Base-by-base conservation (phyloP, 768 basidiomycete species). In the Tubosaeta brunneosetosa region DNA sequence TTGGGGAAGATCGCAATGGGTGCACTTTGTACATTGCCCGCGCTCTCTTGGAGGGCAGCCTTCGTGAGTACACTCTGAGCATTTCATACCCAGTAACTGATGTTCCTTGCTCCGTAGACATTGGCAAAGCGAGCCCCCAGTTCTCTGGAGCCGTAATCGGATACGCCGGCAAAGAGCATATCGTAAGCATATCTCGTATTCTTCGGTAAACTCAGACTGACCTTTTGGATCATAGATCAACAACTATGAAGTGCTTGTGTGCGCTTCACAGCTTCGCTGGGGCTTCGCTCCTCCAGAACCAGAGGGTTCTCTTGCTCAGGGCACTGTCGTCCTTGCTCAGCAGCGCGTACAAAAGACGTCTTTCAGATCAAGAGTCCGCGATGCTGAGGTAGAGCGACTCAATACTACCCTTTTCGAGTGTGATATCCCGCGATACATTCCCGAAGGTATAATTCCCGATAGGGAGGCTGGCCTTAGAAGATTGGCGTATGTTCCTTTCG, bases 231-330 rank as follows among this genome's bases (percentile, higher is more conserved):
- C 5, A 3, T 44, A 72, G 71, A 60, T 72, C 17, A 27, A 55
- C 45, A 49, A 62, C 34, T 72, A 69, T 27, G 71, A 72, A 48
- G 64, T 72, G 32, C 67, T 72, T 6, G 71, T 73, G 5, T 68
- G 69, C 44, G 66, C 67, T 17, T 69, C 68, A 17, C 65, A 67
- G 42, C 61, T 69, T 17, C 69, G 63, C 9, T 68, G 67, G 67
- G 65, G 65, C 22, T 64, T 69, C 34, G 37, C 66, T 26, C 14
- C 52, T 7, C 26, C 46, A 3, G 58, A 56, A 13, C 3, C 37
- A 8, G 56, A 63, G 3, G 37, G 47, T 4, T 37, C 41, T 33
- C 59, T 66, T 29, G 13, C 52, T 13, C 69, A 60, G 48, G 69
- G 67, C 2, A 71, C 67, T 0, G 65, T 69, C 40, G 50, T 69